A percentile compares a stretch with the other conserved stretches of the same genome.
phyloP scores from a whole-genome alignment of 2,329 filamentous ascomycete species.

The Trichoderma semiorbis region DNA sequence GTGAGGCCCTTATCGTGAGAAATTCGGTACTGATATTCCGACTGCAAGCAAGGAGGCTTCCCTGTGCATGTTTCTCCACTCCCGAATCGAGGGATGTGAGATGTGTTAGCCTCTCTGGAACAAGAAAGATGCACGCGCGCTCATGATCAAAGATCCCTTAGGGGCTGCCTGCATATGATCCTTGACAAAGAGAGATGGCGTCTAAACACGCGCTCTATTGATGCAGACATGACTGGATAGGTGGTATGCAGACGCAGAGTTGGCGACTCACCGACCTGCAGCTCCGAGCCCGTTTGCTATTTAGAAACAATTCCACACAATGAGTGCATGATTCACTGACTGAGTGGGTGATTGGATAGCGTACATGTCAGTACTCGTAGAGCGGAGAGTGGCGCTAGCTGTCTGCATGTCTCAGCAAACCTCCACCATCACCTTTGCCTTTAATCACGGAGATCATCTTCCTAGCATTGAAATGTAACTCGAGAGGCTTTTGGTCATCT shows the following conservation, averaged over 20 bases:
- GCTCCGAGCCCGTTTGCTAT: not conserved
- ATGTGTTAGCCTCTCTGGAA: not conserved
- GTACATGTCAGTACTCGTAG: not conserved
- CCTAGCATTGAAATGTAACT: not conserved
- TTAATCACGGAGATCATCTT: not conserved
- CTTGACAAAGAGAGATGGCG: not conserved
- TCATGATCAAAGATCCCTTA: not conserved
- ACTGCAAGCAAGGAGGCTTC: not conserved
- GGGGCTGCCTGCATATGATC: not conserved
- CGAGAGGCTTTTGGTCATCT: not conserved
- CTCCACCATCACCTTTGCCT: not conserved
- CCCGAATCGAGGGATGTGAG: not conserved
- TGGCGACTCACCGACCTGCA: not conserved
- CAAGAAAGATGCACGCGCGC: not conserved
- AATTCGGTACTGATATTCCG: not conserved
- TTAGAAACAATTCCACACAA: not conserved
- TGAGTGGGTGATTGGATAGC: not conserved
- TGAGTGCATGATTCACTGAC: not conserved
- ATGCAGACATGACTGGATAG: not conserved
- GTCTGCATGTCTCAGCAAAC: not conserved
- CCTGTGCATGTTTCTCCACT: not conserved
- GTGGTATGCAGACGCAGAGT: not conserved
- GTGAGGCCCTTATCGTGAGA: not conserved
- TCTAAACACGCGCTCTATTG: not conserved
- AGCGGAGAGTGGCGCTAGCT: not conserved